Base-by-base conservation (phyloP, 371 early-diverging fungal genomes). In the Enterocytospora artemiae region DNA sequence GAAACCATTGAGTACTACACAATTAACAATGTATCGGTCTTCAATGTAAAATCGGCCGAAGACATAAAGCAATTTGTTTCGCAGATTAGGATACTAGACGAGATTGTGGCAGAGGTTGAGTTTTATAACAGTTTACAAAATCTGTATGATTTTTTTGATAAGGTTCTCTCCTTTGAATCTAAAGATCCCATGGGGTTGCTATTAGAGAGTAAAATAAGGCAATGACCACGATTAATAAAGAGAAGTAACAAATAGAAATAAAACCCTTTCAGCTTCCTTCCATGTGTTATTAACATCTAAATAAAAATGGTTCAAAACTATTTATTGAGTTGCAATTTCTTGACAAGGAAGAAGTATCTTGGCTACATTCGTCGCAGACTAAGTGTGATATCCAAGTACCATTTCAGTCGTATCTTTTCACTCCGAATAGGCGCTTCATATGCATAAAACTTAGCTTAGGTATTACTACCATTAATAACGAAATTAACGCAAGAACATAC, bases 391-490 rank as follows among this genome's bases (percentile, higher is more conserved):
- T 16, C 5, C 37, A 37, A 37, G 5, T 9, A 9, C 16, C 16
- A 9, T 9, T 5, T 37, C 37, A 64, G 53, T 57, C 53, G 41
- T 55, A 53, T 48, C 66, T 62, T 39, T 62, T 61, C 12, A 61
- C 54, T 32, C 70, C 72, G 41, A 72, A 67, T n/a, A 76, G 49
- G 50, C 76, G 41, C 60, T 41, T 72, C 27, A 63, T 44, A 54
- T 76, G 72, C 76, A 76, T 76, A 54, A 76, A 76, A 4, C 71
- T 64, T 20, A 76, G 58, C 51, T 79, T 79, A 3, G 80, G 80
- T 33, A 71, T 46, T 1, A 72, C 53, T 16, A 77, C 77, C 16
- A 79, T 27, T 24, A 75, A 37, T 3, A 79, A 49, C 22, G 72
- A 67, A 30, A 76, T 9, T 20, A 73, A 31, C 43, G 70, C 67